A percentile compares a stretch with the other conserved stretches of the same genome.
phyloP scores from a whole-genome alignment of 1,284 basidiomycete species.

The Trichosporon coremiiforme region DNA sequence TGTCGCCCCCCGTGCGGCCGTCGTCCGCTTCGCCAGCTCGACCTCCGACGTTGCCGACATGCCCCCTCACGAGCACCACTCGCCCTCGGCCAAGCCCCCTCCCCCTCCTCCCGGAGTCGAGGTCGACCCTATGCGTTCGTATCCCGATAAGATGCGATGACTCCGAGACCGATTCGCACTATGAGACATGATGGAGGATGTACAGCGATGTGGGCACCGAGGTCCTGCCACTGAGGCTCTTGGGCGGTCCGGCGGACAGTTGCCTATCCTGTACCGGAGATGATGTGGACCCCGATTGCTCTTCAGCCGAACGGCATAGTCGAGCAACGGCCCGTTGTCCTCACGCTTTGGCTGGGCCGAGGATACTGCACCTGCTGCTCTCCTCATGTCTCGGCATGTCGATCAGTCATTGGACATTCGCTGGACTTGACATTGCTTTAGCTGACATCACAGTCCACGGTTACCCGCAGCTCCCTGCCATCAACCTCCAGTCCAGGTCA shows the following conservation, averaged over 20 bases:
- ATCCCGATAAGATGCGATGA: not conserved
- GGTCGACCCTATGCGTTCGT: slow-evolving; percentile 54
- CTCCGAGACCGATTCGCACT: not conserved
- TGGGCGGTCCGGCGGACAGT: too few species aligned
- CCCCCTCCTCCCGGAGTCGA: slow-evolving; percentile 46
- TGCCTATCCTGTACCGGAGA: not conserved
- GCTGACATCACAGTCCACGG: slow-evolving; percentile 57
- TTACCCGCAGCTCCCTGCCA: slow-evolving; percentile 74
- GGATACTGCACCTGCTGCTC: not conserved
- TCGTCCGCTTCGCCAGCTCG: slow-evolving; percentile 21
- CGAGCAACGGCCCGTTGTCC: too few species aligned
- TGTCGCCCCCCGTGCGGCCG: slow-evolving; percentile 15
- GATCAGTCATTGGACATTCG: not conserved
- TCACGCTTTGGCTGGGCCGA: too few species aligned
- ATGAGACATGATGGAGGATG: not conserved
- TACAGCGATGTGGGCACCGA: too few species aligned
- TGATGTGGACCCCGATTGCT: not conserved
- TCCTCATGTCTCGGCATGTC: not conserved
- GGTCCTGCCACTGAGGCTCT: too few species aligned
- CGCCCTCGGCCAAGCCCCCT: slow-evolving; percentile 26
- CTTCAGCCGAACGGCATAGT: not conserved
- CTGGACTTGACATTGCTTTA: not conserved
- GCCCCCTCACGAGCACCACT: slow-evolving; percentile 28
- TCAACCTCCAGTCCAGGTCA: slow-evolving; percentile 68
- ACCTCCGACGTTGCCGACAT: slow-evolving; percentile 12